Evolutionary conservation across 257 asterid species (phyloP).

Genomic region (Lantana camara): DNA sequence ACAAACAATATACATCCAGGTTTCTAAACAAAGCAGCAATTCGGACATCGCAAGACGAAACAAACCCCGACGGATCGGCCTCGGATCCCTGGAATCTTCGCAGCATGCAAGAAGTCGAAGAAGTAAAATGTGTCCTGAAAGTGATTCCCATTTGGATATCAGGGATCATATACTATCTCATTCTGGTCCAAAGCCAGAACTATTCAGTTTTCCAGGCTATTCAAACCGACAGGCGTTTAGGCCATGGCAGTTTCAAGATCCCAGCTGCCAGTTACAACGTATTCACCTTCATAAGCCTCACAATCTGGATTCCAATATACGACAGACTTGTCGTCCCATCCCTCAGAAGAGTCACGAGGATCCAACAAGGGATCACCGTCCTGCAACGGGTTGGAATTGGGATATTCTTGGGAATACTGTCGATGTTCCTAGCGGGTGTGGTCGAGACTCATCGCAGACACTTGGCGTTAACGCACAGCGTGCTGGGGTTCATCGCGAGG

Average conservation of each 20-base stretch:
- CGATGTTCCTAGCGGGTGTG: slow-evolving; percentile 26
- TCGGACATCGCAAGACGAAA: slow-evolving; percentile 17
- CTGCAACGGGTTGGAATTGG: slow-evolving; percentile 36
- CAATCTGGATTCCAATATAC: slow-evolving; percentile 33
- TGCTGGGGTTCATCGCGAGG: slow-evolving; percentile 17
- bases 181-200: slow-evolving; percentile 23
- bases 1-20: slow-evolving; percentile 19
- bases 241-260: slow-evolving; percentile 23
- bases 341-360: slow-evolving; percentile 22
- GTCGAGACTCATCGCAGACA: slow-evolving; percentile 31
- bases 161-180: slow-evolving; percentile 32
- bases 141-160: slow-evolving; percentile 39
- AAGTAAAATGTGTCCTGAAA: slow-evolving; percentile 27
- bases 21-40: slow-evolving; percentile 34
- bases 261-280: slow-evolving; percentile 35
- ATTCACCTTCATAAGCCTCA: slow-evolving; percentile 29
- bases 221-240: slow-evolving; percentile 29
- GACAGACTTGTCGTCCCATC: slow-evolving; percentile 33
- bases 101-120: slow-evolving; percentile 34
- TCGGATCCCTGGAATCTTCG: slow-evolving; percentile 28
- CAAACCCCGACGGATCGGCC: slow-evolving; percentile 26
- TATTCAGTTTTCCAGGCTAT: slow-evolving; percentile 34
- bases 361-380: slow-evolving; percentile 30
- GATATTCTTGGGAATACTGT: slow-evolving; percentile 21
- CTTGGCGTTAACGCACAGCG: slow-evolving; percentile 22